Percentiles rank a stretch among this genome's conserved stretches.
Conservation (phyloP, 192 early-diverging fungal species). For the Coemansia sp. region DNA sequence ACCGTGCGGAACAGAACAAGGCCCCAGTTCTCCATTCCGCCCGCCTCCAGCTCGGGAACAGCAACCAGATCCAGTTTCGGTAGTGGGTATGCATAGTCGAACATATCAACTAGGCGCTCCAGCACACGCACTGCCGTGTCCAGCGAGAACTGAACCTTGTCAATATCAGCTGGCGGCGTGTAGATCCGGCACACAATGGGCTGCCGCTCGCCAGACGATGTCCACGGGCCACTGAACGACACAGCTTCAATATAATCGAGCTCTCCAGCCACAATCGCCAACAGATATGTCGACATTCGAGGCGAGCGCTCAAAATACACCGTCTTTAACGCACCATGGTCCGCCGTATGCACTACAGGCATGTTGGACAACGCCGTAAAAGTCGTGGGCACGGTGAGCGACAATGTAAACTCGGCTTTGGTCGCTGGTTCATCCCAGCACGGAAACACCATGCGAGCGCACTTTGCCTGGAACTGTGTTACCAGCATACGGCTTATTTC, state of each 20-base stretch:
- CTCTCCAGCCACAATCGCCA: conserved; percentile 74
- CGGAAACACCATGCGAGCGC: conserved; percentile 82
- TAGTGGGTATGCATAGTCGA: conserved; percentile 70
- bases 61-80: conserved; percentile 74
- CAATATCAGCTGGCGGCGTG: conserved; percentile 61
- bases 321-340: conserved; percentile 26
- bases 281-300: conserved; percentile 78
- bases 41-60: conserved; percentile 77
- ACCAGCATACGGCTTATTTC: conserved; percentile 60
- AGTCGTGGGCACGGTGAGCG: conserved; percentile 58
- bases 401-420: conserved; percentile 84
- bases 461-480: conserved; percentile 94
- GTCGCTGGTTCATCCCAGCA: conserved; percentile 96
- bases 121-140: conserved; percentile 65
- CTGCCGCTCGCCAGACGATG: conserved; percentile 61
- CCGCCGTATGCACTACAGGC: conserved; percentile 43
- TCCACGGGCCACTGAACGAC: background rate
- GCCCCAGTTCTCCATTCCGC: conserved; percentile 91
- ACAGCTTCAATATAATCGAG: conserved; percentile 74
- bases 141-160: conserved; percentile 69
- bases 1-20: conserved; percentile 74
- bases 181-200: conserved; percentile 60
- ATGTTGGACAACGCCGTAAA: conserved; percentile 77
- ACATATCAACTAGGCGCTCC: conserved; percentile 70
- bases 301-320: conserved; percentile 74